Conservation (phyloP, 2,329 filamentous ascomycete species). For the Berkeleyomyces basicola region DNA sequence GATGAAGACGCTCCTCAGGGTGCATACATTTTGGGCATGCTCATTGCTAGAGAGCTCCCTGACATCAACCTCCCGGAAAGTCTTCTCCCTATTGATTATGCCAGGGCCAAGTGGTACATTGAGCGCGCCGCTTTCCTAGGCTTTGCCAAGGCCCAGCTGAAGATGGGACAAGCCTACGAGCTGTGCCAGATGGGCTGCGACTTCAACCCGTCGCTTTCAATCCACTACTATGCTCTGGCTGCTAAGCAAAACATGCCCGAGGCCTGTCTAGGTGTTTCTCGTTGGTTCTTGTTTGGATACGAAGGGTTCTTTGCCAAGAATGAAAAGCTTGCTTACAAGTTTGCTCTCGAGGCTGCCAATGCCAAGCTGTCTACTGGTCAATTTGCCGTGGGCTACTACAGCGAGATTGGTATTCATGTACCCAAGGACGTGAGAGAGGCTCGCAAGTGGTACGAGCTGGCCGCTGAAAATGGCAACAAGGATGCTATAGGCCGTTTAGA, state of each 20-base stretch:
- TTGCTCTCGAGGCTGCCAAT: slow-evolving; percentile 71
- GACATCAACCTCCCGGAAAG: slow-evolving; percentile 65
- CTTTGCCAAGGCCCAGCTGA: slow-evolving; percentile 89
- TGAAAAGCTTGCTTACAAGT: slow-evolving; percentile 80
- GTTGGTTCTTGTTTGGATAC: slow-evolving; percentile 95
- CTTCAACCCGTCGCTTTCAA: slow-evolving; percentile 78
- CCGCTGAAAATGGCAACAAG: slow-evolving; percentile 78
- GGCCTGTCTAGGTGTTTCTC: slow-evolving; percentile 88
- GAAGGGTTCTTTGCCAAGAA: slow-evolving; percentile 90
- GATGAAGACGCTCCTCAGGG: slow-evolving; percentile 96
- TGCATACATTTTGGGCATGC: slow-evolving; percentile 90
- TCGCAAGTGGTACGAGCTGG: slow-evolving; percentile 75
- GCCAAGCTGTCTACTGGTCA: slow-evolving; percentile 76
- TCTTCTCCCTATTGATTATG: slow-evolving; percentile 54
- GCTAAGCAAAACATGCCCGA: slow-evolving; percentile 85
- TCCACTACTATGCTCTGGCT: slow-evolving; percentile 91
- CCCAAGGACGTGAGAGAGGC: slow-evolving; percentile 71
- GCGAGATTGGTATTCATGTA: slow-evolving; percentile 89
- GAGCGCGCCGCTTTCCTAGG: slow-evolving; percentile 93
- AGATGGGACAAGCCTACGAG: slow-evolving; percentile 94
- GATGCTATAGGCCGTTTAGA: slow-evolving; percentile 73
- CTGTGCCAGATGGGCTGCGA: slow-evolving; percentile 86
- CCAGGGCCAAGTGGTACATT: slow-evolving; percentile 67
- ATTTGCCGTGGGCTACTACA: slow-evolving; percentile 93
- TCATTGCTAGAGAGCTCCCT: slow-evolving; percentile 77